These are phyloP conservation scores for Xylariaceae sp. DNA, from an alignment of 2,329 filamentous ascomycete genomes.

Conservation along the genomic window DNA sequence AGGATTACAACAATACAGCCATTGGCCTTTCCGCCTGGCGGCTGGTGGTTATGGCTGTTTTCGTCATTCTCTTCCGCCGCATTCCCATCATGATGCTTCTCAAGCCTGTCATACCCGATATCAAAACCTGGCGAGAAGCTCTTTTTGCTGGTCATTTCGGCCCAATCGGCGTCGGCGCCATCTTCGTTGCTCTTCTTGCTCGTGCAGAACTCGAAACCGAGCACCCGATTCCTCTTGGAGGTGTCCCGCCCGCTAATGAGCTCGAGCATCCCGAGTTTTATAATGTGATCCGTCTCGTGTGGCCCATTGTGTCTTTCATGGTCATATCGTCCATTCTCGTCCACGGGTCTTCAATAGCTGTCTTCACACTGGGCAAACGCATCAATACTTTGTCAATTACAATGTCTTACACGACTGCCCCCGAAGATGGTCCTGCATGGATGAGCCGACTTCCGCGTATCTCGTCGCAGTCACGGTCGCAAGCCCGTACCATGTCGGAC, in stretches of 20 bases:
- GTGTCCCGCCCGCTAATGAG: constrained; percentile 51
- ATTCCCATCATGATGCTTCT: constrained; percentile 90
- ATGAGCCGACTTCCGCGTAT: constrained; percentile 85
- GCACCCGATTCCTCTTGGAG: constrained; percentile 66
- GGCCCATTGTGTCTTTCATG: constrained; percentile 92
- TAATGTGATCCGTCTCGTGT: constrained; percentile 77
- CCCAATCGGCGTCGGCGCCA: constrained; percentile 92
- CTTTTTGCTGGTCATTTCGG: constrained; percentile 97
- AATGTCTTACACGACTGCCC: constrained; percentile 90
- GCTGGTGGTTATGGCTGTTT: constrained; percentile 85
- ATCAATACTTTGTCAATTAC: constrained; percentile 96
- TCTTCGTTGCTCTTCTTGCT: constrained; percentile 91
- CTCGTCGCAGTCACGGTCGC: constrained; percentile 66
- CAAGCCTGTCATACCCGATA: constrained; percentile 90
- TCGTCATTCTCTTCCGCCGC: constrained; percentile 92
- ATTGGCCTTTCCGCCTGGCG: constrained; percentile 83
- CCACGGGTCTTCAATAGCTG: constrained; percentile 95
- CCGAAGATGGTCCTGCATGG: constrained; percentile 86
- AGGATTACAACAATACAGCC: constrained; percentile 72
- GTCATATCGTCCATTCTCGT: constrained; percentile 93
- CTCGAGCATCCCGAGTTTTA: constrained; percentile 50
- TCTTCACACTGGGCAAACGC: constrained; percentile 94
- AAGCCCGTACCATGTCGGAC: constrained; percentile 80
- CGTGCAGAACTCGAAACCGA: constrained; percentile 83
- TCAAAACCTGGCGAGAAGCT: constrained; percentile 97